These are phyloP conservation scores for Suzukiozyma palmioleophila DNA, from an alignment of 1,139 yeast species.

Conservation along the genomic window DNA sequence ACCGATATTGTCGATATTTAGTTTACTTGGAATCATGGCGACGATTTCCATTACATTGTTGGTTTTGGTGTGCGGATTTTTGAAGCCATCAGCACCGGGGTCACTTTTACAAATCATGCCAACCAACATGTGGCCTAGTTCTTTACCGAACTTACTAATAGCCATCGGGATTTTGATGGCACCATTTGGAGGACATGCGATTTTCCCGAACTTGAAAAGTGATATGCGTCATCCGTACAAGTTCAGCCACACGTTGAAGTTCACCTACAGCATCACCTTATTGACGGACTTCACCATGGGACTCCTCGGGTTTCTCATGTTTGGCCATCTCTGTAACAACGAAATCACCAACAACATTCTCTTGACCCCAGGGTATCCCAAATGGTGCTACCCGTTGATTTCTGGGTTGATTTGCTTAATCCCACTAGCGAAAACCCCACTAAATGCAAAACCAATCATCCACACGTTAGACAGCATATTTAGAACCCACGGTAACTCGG, in stretches of 20 bases:
- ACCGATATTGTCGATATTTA: constrained; percentile 39
- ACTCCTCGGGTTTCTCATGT: constrained; percentile 80
- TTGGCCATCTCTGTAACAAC: constrained; percentile 69
- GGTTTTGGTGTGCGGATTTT: constrained; percentile 37
- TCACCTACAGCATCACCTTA: constrained; percentile 61
- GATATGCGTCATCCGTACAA: constrained; percentile 55
- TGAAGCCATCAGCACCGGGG: constrained; percentile 39
- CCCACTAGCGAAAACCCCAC: constrained; percentile 84
- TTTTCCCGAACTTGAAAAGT: constrained; percentile 54
- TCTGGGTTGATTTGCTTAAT: constrained; percentile 73
- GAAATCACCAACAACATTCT: constrained; percentile 81
- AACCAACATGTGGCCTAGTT: constrained; percentile 44
- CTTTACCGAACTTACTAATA: constrained; percentile 36
- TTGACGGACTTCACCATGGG: constrained; percentile 74
- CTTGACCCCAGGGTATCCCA: constrained; percentile 68
- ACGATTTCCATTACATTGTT: constrained; percentile 40
- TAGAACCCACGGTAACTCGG: constrained; percentile 14
- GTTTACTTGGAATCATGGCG: constrained; percentile 42
- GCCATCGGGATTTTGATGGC: constrained; percentile 57
- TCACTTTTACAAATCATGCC: constrained; percentile 40
- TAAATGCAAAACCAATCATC: constrained; percentile 82
- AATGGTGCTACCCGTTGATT: constrained; percentile 56
- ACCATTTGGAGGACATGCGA: constrained; percentile 62
- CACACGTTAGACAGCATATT: constrained; percentile 49
- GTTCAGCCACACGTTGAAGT: constrained; percentile 33